Percentiles rank a stretch among this genome's conserved stretches.
Evolutionary conservation across 345 rosid species (phyloP).

Genomic region (Salix koriyanagi): DNA sequence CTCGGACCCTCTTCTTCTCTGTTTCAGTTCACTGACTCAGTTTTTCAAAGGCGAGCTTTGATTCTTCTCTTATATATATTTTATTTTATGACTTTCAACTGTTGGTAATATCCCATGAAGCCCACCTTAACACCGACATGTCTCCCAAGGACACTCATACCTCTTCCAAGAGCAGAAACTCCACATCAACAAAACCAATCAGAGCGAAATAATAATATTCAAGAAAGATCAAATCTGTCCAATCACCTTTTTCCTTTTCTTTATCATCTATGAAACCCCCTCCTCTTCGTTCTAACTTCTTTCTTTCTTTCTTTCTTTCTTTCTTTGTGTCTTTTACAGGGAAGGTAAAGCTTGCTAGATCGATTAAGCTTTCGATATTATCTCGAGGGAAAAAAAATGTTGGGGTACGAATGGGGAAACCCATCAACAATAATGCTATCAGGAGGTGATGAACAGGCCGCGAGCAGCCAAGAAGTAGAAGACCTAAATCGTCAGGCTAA

Average conservation of each 20-base stretch:
- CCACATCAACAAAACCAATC: neutral
- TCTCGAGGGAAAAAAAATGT: conserved; percentile 36
- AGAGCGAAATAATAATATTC: neutral
- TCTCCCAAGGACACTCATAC: conserved; percentile 30
- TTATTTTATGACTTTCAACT: neutral
- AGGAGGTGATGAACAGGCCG: conserved; percentile 33
- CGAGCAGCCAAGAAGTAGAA: conserved; percentile 10
- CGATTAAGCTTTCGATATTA: neutral
- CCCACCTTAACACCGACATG: conserved; percentile 53
- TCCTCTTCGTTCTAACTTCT: neutral
- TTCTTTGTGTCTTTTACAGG: neutral
- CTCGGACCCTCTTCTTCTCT: conserved; percentile 10
- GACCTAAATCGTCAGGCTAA: conserved; percentile 48
- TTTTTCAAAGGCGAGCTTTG: conserved; percentile 17
- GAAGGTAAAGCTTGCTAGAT: neutral
- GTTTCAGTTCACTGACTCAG: neutral
- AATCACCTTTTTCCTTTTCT: neutral
- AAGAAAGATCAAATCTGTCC: conserved; percentile 6
- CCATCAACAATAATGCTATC: conserved; percentile 47
- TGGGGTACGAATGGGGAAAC: conserved; percentile 90
- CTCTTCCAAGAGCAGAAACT: neutral
- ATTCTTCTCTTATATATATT: too few species aligned
- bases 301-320: neutral
- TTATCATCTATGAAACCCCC: neutral
- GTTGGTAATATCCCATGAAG: conserved; percentile 10